A percentile compares a stretch with the other conserved stretches of the same genome.
Evolutionary conservation across 2,329 filamentous ascomycete genomes (phyloP).

Genomic region (Cladosporium sp.): DNA sequence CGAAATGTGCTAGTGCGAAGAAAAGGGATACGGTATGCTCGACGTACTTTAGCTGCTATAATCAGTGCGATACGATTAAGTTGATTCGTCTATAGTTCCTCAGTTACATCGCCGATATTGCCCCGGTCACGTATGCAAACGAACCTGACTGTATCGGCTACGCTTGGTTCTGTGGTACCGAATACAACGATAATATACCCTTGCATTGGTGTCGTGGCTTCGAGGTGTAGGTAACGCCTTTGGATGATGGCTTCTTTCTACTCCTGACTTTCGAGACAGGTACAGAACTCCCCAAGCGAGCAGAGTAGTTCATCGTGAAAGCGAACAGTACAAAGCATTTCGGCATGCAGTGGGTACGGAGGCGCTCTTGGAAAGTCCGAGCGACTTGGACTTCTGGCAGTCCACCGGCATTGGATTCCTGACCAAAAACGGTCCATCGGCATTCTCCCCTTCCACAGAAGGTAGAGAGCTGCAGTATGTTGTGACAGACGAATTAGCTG

Average conservation of each 20-base stretch:
- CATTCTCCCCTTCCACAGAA: not conserved
- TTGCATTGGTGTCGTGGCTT: not conserved
- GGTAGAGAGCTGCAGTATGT: not conserved
- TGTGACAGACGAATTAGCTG: not conserved
- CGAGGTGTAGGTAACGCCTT: not conserved
- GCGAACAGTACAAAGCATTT: not conserved
- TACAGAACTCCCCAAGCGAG: not conserved
- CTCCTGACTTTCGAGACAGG: not conserved
- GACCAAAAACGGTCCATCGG: not conserved
- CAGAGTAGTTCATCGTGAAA: not conserved
- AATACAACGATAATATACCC: not conserved
- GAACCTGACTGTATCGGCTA: not conserved
- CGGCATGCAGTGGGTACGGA: not conserved
- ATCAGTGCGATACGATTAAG: no score
- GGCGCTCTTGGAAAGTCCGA: not conserved
- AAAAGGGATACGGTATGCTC: not conserved
- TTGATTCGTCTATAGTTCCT: no score
- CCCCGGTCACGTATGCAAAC: not conserved
- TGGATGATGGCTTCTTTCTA: not conserved
- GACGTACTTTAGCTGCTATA: not conserved
- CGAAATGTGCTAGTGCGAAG: not conserved
- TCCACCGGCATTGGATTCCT: not conserved
- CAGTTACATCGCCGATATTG: not conserved
- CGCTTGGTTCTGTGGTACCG: not conserved
- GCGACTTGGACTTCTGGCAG: not conserved